A percentile compares a stretch with the other conserved stretches of the same genome.
phyloP scores from a whole-genome alignment of 345 rosid genomes.

The Psidium guajava region DNA sequence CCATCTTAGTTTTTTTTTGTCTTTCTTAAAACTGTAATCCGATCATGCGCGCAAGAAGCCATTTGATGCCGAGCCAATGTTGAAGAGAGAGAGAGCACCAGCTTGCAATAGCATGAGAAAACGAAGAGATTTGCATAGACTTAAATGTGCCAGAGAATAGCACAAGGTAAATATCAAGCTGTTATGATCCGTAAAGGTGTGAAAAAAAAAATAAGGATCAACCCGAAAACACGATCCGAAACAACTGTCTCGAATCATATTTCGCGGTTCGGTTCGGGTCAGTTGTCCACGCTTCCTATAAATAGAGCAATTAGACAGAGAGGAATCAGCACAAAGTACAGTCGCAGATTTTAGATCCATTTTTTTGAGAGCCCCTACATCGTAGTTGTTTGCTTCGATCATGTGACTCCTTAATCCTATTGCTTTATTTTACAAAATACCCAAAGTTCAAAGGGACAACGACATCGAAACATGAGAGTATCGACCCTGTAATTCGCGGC shows the following conservation, averaged over 20 bases:
- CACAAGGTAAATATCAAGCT: background rate
- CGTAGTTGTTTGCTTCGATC: background rate
- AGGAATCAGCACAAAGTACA: background rate
- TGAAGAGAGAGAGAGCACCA: background rate
- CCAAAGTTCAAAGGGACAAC: background rate
- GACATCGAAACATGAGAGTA: background rate
- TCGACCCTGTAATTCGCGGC: background rate
- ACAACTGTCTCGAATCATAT: background rate
- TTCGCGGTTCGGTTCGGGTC: background rate
- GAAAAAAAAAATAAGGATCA: background rate
- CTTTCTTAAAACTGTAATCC: too few relatives aligned
- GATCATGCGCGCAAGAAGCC: too few relatives aligned
- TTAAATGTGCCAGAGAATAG: background rate
- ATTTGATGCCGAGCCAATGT: too few relatives aligned
- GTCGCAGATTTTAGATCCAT: background rate
- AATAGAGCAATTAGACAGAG: background rate
- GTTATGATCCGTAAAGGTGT: background rate
- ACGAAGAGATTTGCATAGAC: background rate
- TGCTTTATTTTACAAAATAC: background rate
- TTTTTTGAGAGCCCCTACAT: background rate
- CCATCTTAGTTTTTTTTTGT: too few relatives aligned
- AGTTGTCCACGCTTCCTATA: background rate
- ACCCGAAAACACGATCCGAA: background rate
- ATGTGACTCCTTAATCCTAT: background rate
- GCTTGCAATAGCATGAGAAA: background rate